Evolutionary conservation across 116 monocot species (phyloP).

Genomic region (Thalassia testudinum): DNA sequence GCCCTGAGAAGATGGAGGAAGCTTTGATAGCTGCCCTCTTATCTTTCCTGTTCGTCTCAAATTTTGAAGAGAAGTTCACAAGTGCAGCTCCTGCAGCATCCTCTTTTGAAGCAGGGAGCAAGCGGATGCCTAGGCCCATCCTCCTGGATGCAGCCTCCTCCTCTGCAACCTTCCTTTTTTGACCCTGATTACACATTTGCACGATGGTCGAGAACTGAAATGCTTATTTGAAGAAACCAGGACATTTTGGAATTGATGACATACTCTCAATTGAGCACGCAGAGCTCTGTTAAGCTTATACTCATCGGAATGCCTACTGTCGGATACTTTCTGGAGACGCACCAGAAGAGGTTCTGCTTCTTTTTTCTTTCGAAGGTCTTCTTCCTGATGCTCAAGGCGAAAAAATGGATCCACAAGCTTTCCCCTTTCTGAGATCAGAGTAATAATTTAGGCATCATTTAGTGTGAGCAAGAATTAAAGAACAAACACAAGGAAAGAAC

Average conservation of each 20-base stretch:
- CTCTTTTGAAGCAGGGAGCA: slow-evolving; percentile 67
- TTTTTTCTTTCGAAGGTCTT: slow-evolving; percentile 89
- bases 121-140: slow-evolving; percentile 74
- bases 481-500: neutral
- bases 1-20: slow-evolving; percentile 65
- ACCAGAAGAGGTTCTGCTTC: slow-evolving; percentile 86
- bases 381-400: slow-evolving; percentile 87
- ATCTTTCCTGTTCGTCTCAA: slow-evolving; percentile 65
- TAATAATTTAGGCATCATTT: neutral
- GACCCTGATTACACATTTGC: slow-evolving; percentile 24
- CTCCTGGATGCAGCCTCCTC: slow-evolving; percentile 59
- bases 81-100: slow-evolving; percentile 44
- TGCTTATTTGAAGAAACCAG: neutral
- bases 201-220: neutral
- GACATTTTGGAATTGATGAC: neutral
- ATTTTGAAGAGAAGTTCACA: slow-evolving; percentile 59
- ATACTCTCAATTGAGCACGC: slow-evolving; percentile 67
- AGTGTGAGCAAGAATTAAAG: neutral
- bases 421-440: slow-evolving; percentile 40
- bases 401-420: slow-evolving; percentile 93
- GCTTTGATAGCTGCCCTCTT: slow-evolving; percentile 80
- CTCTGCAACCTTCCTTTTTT: slow-evolving; percentile 67
- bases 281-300: slow-evolving; percentile 80
- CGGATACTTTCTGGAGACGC: slow-evolving; percentile 82
- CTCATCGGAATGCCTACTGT: slow-evolving; percentile 71